Base-by-base conservation (phyloP, 345 rosid species). In the Mangifera indica region DNA sequence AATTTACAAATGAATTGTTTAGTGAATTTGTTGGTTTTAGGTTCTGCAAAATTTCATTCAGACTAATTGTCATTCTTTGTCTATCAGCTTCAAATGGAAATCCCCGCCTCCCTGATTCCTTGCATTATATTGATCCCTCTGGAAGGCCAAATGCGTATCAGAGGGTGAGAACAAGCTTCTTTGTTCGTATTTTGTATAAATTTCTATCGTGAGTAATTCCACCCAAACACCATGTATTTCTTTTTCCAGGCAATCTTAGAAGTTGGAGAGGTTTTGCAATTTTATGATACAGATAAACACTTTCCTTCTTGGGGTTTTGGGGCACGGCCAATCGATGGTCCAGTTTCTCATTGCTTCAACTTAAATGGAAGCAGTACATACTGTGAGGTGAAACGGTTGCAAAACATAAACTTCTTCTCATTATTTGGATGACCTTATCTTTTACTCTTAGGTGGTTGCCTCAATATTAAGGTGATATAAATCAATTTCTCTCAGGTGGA, bases 281-380 rank as follows among this genome's bases (percentile, higher is more conserved):
- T 89, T 79, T 94, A 94, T 75, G 97, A 91, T 78, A 46, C 87
- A 4, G 95, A 91, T 78, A 87, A 82, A 79, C 89, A 83, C 62
- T 94, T 90, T 83, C 92, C 96, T 10, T 94, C 97, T 2, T 94
- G 98, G 98, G 97, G 98, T 18, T 94, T 94, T 76, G 98, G 98
- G 67, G 98, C 98, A 72, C 88, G 97, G 58, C 98, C 98, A 49
- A 94, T 94, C 42, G 98, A 94, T 72, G 95, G 93, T 44, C 98
- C 97, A 4, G 97, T 94, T 69, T 90, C 90, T 44, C 98, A 94
- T 86, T 90, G 97, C 82, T 94, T 94, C 81, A 94, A 86, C 88
- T 81, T 94, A 84, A 94, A 86, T 20, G 98, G 98, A 76, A 94
- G 97, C 84, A 91, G 78, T 66, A 80, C 77, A 72, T 81, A 91